phyloP scores from a whole-genome alignment of 768 basidiomycete genomes.

The Phaeolepiota aurea region DNA sequence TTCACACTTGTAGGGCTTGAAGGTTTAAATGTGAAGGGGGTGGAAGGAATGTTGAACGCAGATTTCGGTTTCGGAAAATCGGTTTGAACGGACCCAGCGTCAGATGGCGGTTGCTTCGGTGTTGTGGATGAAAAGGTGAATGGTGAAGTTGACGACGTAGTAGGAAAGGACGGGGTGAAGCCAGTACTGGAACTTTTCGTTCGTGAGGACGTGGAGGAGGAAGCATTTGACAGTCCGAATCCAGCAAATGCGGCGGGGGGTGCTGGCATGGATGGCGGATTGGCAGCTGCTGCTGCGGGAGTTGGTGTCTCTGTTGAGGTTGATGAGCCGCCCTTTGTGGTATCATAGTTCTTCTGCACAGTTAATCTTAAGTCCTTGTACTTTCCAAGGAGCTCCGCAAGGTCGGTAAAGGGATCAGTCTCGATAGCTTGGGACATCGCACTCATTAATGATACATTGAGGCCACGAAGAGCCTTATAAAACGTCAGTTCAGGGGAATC shows the following conservation, averaged over 20 bases:
- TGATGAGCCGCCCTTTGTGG: background rate
- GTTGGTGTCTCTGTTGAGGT: background rate
- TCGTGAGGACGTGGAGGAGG: too few relatives aligned
- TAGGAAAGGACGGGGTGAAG: conserved; percentile 5
- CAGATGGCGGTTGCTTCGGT: background rate
- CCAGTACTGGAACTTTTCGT: conserved; percentile 1
- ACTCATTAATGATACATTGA: conserved; percentile 61
- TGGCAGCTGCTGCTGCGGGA: conserved; percentile 3
- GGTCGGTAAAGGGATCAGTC: conserved; percentile 63
- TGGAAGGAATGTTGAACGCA: too few relatives aligned
- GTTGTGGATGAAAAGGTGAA: conserved; percentile 4
- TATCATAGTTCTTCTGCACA: conserved; percentile 50
- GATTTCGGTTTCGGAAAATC: too few relatives aligned
- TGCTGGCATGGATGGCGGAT: conserved; percentile 20
- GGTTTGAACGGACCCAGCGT: too few relatives aligned
- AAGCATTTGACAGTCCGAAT: conserved; percentile 5
- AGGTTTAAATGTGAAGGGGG: too few relatives aligned
- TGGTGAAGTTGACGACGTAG: conserved; percentile 6
- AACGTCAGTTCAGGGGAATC: conserved; percentile 38
- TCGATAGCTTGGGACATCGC: conserved; percentile 51
- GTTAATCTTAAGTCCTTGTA: conserved; percentile 50
- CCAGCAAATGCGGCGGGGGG: conserved; percentile 21
- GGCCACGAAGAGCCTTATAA: conserved; percentile 63
- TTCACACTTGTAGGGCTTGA: too few relatives aligned
- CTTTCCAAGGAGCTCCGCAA: conserved; percentile 43